Evolutionary conservation across 306 rosid genomes (phyloP).

Genomic region (Dalbergia cochinchinensis): DNA sequence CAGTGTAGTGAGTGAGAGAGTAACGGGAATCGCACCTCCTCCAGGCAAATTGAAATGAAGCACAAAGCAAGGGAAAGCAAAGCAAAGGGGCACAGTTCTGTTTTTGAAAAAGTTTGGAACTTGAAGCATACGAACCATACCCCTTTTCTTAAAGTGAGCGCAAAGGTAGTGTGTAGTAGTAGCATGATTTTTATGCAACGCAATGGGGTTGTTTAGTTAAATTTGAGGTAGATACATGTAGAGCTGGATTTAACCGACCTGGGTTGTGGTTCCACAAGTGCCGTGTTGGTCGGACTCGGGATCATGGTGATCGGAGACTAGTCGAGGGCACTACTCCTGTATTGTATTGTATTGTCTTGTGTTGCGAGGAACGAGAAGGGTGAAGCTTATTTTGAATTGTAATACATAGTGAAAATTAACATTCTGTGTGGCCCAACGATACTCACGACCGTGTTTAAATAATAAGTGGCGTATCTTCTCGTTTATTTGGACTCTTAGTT

Average conservation of each 20-base stretch:
- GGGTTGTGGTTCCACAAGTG: slow-evolving; percentile 30
- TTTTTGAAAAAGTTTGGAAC: slow-evolving; percentile 23
- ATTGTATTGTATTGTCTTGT: background rate
- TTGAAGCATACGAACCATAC: background rate
- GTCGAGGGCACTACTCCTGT: background rate
- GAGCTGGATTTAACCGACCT: slow-evolving; percentile 8
- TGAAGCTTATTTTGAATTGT: slow-evolving; percentile 36
- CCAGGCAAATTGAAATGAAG: slow-evolving; percentile 47
- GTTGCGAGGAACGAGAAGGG: background rate
- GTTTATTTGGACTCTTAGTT: too few relatives aligned
- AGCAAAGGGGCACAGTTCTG: slow-evolving; percentile 6
- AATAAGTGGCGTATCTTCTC: background rate
- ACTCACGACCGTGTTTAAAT: background rate
- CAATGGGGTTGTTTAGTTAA: too few relatives aligned
- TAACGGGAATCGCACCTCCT: slow-evolving; percentile 42
- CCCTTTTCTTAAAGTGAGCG: slow-evolving; percentile 48
- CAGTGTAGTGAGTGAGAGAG: background rate
- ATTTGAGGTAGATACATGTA: background rate
- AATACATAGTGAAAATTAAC: background rate
- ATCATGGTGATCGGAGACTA: slow-evolving; percentile 22
- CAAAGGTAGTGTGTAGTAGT: background rate
- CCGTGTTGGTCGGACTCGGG: slow-evolving; percentile 11
- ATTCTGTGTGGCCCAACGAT: background rate
- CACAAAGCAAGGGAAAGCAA: background rate
- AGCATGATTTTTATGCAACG: background rate